phyloP scores from a whole-genome alignment of 2,329 filamentous ascomycete genomes.

The Raffaelea albimanens region DNA sequence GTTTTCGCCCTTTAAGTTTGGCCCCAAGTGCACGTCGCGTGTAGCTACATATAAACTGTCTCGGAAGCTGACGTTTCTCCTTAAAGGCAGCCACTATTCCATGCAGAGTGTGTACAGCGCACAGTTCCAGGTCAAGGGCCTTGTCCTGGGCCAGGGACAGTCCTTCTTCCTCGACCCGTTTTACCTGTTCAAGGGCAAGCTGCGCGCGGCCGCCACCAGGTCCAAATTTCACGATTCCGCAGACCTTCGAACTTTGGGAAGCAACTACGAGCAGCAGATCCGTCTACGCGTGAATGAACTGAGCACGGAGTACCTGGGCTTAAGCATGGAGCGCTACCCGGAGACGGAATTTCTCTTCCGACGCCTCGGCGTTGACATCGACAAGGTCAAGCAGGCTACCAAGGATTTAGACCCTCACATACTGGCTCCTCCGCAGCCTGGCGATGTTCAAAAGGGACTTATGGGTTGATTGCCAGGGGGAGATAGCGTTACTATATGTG shows the following conservation, averaged over 20 bases:
- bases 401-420: not conserved
- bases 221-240: not conserved
- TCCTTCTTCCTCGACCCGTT: constrained; percentile 1
- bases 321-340: not conserved
- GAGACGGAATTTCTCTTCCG: not conserved
- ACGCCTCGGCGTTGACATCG: not conserved
- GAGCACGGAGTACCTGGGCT: not conserved
- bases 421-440: not conserved
- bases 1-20: too few species aligned
- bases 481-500: too few species aligned
- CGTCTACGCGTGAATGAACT: not conserved
- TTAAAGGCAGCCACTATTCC: not conserved
- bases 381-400: not conserved
- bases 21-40: too few species aligned
- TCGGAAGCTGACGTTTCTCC: too few species aligned
- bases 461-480: not conserved
- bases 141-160: not conserved
- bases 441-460: not conserved
- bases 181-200: constrained; percentile 2
- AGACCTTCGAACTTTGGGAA: not conserved
- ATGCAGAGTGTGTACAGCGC: not conserved
- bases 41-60: too few species aligned
- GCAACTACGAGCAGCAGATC: not conserved
- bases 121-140: not conserved
- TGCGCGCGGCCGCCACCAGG: not conserved